Percentiles rank a stretch among this genome's conserved stretches.
These are phyloP conservation scores for Stagonosporopsis rhizophila DNA, from an alignment of 2,329 filamentous ascomycete genomes.

Conservation along the genomic window DNA sequence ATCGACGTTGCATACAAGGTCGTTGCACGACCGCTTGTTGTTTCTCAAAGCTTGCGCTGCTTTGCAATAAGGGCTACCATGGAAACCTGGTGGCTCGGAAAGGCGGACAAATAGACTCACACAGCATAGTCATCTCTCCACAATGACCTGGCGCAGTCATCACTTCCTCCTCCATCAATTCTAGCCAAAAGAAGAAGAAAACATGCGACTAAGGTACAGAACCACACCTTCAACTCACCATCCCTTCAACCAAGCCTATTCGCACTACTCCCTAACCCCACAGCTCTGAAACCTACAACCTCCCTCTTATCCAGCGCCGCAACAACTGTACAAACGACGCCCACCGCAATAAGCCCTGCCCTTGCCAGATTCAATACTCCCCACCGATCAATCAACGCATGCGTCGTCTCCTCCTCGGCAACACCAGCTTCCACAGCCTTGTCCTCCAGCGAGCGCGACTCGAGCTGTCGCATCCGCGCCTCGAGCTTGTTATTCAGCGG, in stretches of 20 bases:
- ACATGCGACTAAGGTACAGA: no score
- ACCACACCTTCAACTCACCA: no score
- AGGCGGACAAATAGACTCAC: no score
- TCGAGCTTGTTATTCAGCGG: conserved; percentile 59
- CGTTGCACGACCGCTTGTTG: no score
- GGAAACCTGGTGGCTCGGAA: no score
- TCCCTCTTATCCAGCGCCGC: conserved; percentile 39
- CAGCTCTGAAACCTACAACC: conserved; percentile 30
- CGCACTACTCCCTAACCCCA: conserved; percentile 22
- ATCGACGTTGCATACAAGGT: no score
- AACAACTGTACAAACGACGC: conserved; percentile 32
- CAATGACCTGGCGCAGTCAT: no score
- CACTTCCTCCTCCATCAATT: no score
- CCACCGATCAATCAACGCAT: conserved; percentile 64
- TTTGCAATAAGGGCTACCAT: no score
- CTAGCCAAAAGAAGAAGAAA: no score
- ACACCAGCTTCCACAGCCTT: conserved; percentile 45
- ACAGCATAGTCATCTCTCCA: no score
- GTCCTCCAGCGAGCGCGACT: conserved; percentile 47
- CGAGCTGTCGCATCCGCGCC: conserved; percentile 52
- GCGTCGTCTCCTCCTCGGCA: conserved; percentile 55
- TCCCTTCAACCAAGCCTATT: conserved; percentile 17
- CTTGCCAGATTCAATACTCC: conserved; percentile 60
- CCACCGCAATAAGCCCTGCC: conserved; percentile 44
- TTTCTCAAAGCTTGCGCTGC: no score